phyloP scores from a whole-genome alignment of 2,329 filamentous ascomycete species.

The Diaporthe destruens region DNA sequence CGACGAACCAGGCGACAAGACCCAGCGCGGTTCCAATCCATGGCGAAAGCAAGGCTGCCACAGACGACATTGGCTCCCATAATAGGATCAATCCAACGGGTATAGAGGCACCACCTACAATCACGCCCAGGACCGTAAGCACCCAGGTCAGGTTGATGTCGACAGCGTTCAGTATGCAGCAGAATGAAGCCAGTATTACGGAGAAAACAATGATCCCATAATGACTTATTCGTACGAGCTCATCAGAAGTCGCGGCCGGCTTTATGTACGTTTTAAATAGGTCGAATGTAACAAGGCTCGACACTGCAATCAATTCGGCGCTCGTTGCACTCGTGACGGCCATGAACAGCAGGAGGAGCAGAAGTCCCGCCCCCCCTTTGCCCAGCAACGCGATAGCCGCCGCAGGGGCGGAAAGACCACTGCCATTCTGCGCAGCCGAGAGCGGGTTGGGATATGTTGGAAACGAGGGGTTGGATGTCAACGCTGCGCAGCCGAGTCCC shows the following conservation, averaged over 20 bases:
- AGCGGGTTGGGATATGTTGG: constrained; percentile 51
- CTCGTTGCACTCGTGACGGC: constrained; percentile 58
- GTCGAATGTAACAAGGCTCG: constrained; percentile 55
- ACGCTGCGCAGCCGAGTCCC: constrained; percentile 52
- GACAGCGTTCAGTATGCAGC: constrained; percentile 53
- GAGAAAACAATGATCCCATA: constrained; percentile 51
- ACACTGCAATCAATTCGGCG: constrained; percentile 58
- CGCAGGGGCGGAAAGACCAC: constrained; percentile 50
- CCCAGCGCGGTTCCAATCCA: constrained; percentile 52
- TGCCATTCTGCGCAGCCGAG: constrained; percentile 48
- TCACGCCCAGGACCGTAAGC: constrained; percentile 54
- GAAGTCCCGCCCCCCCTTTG: constrained; percentile 50
- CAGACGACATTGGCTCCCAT: constrained; percentile 55
- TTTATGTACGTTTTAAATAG: constrained; percentile 55
- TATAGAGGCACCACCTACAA: constrained; percentile 54
- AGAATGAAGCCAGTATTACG: constrained; percentile 50
- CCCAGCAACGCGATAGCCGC: constrained; percentile 53
- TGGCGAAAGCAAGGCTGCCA: constrained; percentile 51
- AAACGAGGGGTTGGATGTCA: constrained; percentile 46
- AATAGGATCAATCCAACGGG: constrained; percentile 53
- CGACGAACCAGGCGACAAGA: constrained; percentile 54
- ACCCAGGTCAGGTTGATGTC: constrained; percentile 55
- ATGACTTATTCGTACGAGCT: constrained; percentile 52
- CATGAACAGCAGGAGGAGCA: constrained; percentile 61
- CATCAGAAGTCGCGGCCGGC: constrained; percentile 48